Conservation (phyloP, 768 basidiomycete genomes). For the Botryobasidium botryosum region DNA sequence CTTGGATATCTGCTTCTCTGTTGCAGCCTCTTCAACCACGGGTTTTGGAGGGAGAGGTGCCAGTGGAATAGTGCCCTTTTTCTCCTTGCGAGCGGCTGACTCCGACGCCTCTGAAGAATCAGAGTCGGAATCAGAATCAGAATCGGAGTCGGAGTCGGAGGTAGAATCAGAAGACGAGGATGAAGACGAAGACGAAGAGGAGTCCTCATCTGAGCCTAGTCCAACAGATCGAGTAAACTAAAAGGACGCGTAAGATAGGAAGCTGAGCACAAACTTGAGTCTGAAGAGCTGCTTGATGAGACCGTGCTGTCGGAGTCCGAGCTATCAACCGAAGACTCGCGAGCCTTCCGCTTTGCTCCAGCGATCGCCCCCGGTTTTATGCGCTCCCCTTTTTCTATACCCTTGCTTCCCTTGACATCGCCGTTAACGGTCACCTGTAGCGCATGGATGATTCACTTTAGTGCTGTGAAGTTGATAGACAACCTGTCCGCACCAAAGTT, state of each 20-base stretch:
- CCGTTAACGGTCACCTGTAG: not conserved
- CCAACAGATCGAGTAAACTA: not conserved
- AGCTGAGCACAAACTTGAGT: not conserved
- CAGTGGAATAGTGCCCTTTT: not conserved
- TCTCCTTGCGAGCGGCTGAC: not conserved
- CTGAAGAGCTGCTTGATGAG: not conserved
- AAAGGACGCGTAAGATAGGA: not conserved
- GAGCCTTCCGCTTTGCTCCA: not conserved
- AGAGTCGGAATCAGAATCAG: conserved; percentile 17
- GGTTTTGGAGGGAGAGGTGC: not conserved
- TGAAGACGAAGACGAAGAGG: conserved; percentile 12
- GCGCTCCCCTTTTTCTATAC: not conserved
- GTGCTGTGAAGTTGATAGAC: not conserved
- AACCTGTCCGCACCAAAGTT: not conserved
- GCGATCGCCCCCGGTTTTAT: not conserved
- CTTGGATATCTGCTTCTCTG: conserved; percentile 4
- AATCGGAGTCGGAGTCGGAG: conserved; percentile 15
- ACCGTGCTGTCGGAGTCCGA: not conserved
- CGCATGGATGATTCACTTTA: not conserved
- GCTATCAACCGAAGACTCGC: not conserved
- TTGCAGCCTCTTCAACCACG: not conserved
- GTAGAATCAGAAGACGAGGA: conserved; percentile 15
- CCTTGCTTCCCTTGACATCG: not conserved
- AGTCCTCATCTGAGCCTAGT: not conserved
- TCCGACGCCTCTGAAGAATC: conserved; percentile 10